Base-by-base conservation (phyloP, 202 grass and related monocot species). In the Elaeis oleifera region DNA sequence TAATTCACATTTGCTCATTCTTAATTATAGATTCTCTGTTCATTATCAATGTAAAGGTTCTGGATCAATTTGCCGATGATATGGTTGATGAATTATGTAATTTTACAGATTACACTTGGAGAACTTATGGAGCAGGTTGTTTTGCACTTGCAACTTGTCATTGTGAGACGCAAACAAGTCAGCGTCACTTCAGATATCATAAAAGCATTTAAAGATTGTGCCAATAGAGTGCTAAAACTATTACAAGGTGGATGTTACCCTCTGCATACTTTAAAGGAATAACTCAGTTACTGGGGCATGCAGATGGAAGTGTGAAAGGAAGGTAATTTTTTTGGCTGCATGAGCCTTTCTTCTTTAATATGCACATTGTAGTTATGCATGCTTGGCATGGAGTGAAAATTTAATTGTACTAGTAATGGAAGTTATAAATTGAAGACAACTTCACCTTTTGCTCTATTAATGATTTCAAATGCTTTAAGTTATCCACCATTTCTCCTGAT, bases 71-170 rank as follows among this genome's bases (percentile, higher is more conserved):
- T 44, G 11, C 36, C 36, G 13, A 13, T 44, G 36, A 13, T 31
- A 6, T 44, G 36, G 51, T 69, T 78, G 19, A 18, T 70, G 4
- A 18, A 39, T 39, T 22, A 55, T 74, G 61, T 18, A 63, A 70
- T 36, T 76, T 69, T 73, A 19, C 68, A 97, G 92, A 75, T 54
- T 59, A 83, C 79, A 19, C 92, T 97, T 74, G 82, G 79, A 70
- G 56, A 74, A 49, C 78, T 97, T 61, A 72, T 97, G 88, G 74
- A 89, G 88, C 79, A 97, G 71, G 77, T 91, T 81, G 74, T 91
- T 26, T 56, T 71, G 48, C 68, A 67, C 60, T 72, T 86, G 73
- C 84, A 84, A 65, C 64, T 56, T 64, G 76, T 74, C 19, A 72
- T 56, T 71, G 26, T 61, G 24, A 86, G 67, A 79, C 79, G 77